Evolutionary conservation across 2,329 filamentous ascomycete species (phyloP).

Genomic region (Fusarium torreyae): DNA sequence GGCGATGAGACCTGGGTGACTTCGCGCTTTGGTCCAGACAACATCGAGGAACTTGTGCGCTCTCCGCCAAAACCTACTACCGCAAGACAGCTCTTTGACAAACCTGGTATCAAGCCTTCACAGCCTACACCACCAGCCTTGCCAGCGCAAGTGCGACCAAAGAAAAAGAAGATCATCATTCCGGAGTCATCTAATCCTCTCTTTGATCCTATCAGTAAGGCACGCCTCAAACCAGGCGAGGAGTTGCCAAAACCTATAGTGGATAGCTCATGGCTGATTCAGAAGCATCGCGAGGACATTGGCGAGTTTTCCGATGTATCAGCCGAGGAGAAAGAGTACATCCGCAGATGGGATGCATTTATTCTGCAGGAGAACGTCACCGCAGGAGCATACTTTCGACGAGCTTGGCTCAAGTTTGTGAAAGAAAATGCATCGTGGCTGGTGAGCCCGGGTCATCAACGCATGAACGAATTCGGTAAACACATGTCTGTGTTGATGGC

Average conservation of each 20-base stretch:
- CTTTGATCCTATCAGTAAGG: slow-evolving; percentile 72
- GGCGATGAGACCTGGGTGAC: slow-evolving; percentile 64
- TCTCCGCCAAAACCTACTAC: slow-evolving; percentile 44
- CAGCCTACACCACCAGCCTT: slow-evolving; percentile 19
- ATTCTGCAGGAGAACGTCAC: slow-evolving; percentile 67
- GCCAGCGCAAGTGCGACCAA: slow-evolving; percentile 19
- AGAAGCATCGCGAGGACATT: slow-evolving; percentile 72
- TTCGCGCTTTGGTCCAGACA: slow-evolving; percentile 58
- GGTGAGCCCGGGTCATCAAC: slow-evolving; percentile 59
- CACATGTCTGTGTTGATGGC: slow-evolving; percentile 67
- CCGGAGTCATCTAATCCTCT: slow-evolving; percentile 67
- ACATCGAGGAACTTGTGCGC: slow-evolving; percentile 46
- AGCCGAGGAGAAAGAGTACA: slow-evolving; percentile 69
- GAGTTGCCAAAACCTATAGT: slow-evolving; percentile 61
- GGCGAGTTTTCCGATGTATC: slow-evolving; percentile 71
- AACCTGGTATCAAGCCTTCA: slow-evolving; percentile 36
- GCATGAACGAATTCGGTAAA: slow-evolving; percentile 69
- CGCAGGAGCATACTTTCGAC: slow-evolving; percentile 66
- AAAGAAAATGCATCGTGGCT: slow-evolving; percentile 68
- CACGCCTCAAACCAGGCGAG: slow-evolving; percentile 64
- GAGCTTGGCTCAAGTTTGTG: slow-evolving; percentile 67
- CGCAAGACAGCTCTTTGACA: slow-evolving; percentile 47
- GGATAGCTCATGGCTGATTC: slow-evolving; percentile 69
- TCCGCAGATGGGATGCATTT: slow-evolving; percentile 71
- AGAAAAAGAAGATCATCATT: slow-evolving; percentile 57